phyloP scores from a whole-genome alignment of 768 basidiomycete genomes.

The Termitomyces sp. region DNA sequence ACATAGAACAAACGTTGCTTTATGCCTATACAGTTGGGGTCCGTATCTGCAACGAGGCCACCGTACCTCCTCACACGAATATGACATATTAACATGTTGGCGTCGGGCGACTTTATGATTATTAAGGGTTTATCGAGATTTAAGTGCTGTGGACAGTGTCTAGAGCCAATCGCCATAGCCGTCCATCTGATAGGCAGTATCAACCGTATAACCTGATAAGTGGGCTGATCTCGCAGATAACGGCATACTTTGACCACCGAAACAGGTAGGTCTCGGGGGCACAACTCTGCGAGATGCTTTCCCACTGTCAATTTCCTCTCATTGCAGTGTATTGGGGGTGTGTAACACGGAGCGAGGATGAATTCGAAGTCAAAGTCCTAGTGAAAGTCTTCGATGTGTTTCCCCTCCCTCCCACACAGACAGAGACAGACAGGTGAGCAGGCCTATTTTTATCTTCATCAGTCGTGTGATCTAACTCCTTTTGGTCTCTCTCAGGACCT shows the following conservation, averaged over 20 bases:
- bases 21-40: neutral
- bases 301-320: neutral
- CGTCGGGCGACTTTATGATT: no score
- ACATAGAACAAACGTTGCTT: neutral
- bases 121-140: no score
- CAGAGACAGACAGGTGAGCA: no score
- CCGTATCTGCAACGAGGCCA: neutral
- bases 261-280: neutral
- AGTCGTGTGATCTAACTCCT: no score
- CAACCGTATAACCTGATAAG: no score
- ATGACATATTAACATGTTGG: neutral
- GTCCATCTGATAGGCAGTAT: neutral
- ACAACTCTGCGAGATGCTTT: neutral
- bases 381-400: neutral
- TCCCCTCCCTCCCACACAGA: no score
- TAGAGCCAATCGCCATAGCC: neutral
- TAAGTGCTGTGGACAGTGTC: neutral
- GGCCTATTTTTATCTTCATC: no score
- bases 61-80: neutral
- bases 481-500: no score
- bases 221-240: neutral
- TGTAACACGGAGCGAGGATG: neutral
- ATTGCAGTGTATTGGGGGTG: no score
- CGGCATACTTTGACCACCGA: neutral
- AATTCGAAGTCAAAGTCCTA: neutral